Base-by-base conservation (phyloP, 192 early-diverging fungal species). In the Bifiguratus adelaidae region DNA sequence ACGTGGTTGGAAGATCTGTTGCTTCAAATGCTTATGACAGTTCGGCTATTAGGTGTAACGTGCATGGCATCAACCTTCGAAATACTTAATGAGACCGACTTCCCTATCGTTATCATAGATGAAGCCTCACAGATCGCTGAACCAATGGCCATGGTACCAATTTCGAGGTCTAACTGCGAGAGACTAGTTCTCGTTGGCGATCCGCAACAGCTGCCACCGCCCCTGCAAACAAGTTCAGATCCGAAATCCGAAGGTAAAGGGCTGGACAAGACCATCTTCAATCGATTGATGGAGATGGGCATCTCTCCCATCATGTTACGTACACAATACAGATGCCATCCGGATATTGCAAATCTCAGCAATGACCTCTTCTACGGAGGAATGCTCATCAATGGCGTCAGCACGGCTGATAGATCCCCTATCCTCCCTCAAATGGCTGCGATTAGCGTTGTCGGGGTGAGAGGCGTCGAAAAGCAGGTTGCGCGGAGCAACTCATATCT, bases 81-180 rank as follows among this genome's bases (percentile, higher is more conserved):
- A 22, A 58, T 78, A 2, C 53, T 95, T 20, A 71, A 77, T 26
- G 54, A 65, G 2, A 52, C 59, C 7, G 28, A 55, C 2, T 76
- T 80, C 45, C 76, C 85, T 1, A 58, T 94, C 5, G 70, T 89
- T 3, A 76, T 96, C 12, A 61, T 96, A 11, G 92, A 96, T 52
- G 92, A 95, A 55, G 80, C 80, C 4, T 83, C 79, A 25, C 88
- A 95, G 59, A 76, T 95, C 38, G 78, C 85, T 25, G 92, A 96
- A 52, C 88, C 92, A 0, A 74, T 95, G 73, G 81, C 84, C 0
- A 62, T 96, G 53, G 73, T 96, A 0, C 91, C 92, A 0, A 52
- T 95, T 36, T 56, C 67, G 12, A 61, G 75, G 18, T 81, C 88
- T 16, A 44, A 61, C 3, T 71, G 73, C 23, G 61, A 70, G 16